phyloP scores from a whole-genome alignment of 164 flowering plant genomes.

The Umbellularia californica region DNA sequence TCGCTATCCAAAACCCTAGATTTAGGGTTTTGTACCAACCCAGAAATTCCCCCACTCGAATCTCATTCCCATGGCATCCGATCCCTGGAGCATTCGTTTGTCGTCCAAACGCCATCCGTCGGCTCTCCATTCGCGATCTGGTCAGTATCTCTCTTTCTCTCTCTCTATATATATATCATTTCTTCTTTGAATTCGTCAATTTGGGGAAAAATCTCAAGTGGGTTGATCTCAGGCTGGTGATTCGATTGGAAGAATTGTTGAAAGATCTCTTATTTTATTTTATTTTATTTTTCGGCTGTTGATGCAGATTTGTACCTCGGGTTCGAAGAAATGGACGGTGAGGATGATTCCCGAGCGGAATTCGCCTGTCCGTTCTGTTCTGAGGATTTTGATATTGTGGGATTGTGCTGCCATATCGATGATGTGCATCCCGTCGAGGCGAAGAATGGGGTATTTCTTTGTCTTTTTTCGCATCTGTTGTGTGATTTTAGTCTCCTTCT shows the following conservation, averaged over 20 bases:
- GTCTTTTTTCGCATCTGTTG: not conserved
- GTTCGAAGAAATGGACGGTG: constrained; percentile 71
- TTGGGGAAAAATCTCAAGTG: not conserved
- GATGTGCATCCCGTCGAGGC: constrained; percentile 82
- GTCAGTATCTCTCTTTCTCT: not conserved
- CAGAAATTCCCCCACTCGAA: not conserved
- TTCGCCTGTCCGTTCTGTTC: constrained; percentile 80
- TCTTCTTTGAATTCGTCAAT: not conserved
- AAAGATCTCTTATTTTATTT: not conserved
- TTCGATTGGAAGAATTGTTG: not conserved
- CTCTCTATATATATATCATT: not conserved
- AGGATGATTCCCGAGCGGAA: constrained; percentile 73
- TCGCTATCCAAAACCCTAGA: not conserved
- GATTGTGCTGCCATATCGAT: constrained; percentile 84
- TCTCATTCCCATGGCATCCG: not conserved
- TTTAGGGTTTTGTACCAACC: not conserved
- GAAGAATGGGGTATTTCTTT: constrained; percentile 59
- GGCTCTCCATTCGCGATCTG: not conserved
- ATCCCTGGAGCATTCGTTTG: not conserved
- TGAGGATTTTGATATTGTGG: constrained; percentile 75
- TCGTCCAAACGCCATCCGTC: not conserved
- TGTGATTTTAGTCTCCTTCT: not conserved
- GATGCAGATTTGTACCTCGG: constrained; percentile 59
- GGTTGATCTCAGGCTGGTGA: too few relatives aligned
- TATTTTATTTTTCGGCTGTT: constrained; percentile 2